Evolutionary conservation across 1,139 yeast species (phyloP), one percentile per base, ranked within the genome.

Genomic region (Sugiyamaella sp.): DNA sequence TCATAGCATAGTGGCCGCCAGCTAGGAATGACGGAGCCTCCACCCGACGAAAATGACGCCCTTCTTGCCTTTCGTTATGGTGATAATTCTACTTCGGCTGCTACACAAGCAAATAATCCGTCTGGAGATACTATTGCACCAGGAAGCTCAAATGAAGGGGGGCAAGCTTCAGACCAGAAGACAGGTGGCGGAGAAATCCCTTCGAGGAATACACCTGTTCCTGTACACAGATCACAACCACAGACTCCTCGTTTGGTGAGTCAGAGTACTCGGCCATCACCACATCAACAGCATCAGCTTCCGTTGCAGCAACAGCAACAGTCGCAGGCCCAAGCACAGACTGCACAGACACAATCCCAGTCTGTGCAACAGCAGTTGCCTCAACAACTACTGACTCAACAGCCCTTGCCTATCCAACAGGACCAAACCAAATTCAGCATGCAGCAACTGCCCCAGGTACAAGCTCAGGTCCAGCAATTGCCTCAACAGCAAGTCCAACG

Each of bases 361-460:
- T 51, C 46, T 8, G 55, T 49, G 37, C 35, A 29, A 8, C 35
- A 29, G 14, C 35, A 29, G 14, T 20, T 32, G 20, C 38, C 38
- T 21, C 38, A 41, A 29, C 46, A 46, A 44, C 57, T n/a, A n/a
- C n/a, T 41, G 10, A 60, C 57, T 44, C 62, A 58, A 56, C 58
- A 53, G 46, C 57, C 59, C 42, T 55, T 59, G 47, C 51, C 62
- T 55, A 56, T 58, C 49, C 60, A 61, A 53, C 62, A 61, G 49
- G 62, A 62, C 55, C 65, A 60, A 53, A 58, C 55, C 52, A 57
- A 61, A 47, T 66, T 62, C 46, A 61, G 61, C 52, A 60, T 61
- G 46, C 63, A 61, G 57, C 66, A 62, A 54, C 57, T 54, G 53
- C 58, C 61, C 19, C 60, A 52, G 53, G 50, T 56, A 29, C 51